phyloP scores from a whole-genome alignment of 805 yeast genomes.

The Yarrowia deformans region DNA sequence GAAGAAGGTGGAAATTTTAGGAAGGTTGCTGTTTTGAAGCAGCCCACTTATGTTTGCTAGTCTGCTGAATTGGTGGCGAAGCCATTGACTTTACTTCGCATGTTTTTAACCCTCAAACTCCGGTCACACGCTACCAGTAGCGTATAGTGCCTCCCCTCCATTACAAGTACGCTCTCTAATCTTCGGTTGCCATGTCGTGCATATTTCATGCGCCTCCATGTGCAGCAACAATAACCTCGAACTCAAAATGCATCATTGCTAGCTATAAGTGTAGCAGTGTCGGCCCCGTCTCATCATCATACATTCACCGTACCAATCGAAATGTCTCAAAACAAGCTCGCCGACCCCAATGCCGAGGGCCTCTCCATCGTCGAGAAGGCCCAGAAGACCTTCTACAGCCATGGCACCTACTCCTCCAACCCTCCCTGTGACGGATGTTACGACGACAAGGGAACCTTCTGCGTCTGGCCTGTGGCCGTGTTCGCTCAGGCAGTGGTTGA shows the following conservation, averaged over 20 bases:
- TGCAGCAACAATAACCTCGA: slow-evolving; percentile 19
- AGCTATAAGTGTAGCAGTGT: slow-evolving; percentile 9
- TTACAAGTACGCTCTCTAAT: background rate
- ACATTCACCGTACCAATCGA: background rate
- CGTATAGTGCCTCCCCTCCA: background rate
- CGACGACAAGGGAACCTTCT: slow-evolving; percentile 62
- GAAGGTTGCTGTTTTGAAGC: background rate
- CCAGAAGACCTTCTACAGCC: slow-evolving; percentile 45
- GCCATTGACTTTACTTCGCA: slow-evolving; percentile 5
- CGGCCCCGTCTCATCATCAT: background rate
- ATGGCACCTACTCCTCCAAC: slow-evolving; percentile 45
- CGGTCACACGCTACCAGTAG: background rate
- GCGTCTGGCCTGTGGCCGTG: slow-evolving; percentile 74
- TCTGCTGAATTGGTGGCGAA: background rate
- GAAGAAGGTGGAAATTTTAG: background rate
- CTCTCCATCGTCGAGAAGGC: slow-evolving; percentile 28
- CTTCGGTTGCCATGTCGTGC: slow-evolving; percentile 24
- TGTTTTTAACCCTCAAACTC: background rate
- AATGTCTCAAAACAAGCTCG: slow-evolving; percentile 14
- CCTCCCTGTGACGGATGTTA: slow-evolving; percentile 54
- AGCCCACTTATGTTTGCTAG: background rate
- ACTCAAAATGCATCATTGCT: slow-evolving; percentile 3
- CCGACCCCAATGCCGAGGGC: slow-evolving; percentile 32
- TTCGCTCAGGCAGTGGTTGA: slow-evolving; percentile 73
- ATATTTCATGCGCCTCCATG: background rate